Base-by-base conservation (phyloP, 2,329 filamentous ascomycete genomes). In the Hymenoscyphus fraxineus region DNA sequence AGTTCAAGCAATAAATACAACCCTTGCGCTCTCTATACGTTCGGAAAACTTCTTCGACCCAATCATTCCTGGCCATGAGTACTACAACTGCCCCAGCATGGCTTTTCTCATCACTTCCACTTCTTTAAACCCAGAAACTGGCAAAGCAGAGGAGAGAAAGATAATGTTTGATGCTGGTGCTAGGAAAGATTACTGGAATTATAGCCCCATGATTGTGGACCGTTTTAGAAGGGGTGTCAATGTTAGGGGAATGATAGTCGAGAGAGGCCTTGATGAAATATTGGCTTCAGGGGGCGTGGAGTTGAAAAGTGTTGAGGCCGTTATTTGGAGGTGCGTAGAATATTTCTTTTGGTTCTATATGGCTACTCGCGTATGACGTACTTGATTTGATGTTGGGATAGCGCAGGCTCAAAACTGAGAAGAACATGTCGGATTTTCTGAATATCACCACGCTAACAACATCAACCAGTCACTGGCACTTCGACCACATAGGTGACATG, bases 401-500 rank as follows among this genome's bases (percentile, higher is more conserved):
- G 27, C 27, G 2, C 27, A 27, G 35, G 2, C 35, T 35, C 35
- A 35, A 10, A 35, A 9, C 35, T 35, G 9, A 10, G 9, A 35
- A 35, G 35, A 35, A 35, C 35, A 35, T 35, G 35, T 35, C 35
- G 9, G 35, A 10, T 35, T 6, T 35, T 35, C 35, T 35, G 35
- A 35, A 7, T 6, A 35, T 5, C 35, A 35, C 6, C 35, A 10
- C 35, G 9, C 35, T 35, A 10, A 35, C 4, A n/a, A n/a, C 40
- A n/a, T 16, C 13, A 2, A 15, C 15, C 15, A 79, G 79, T 62
- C 81, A 83, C 65, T 80, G 77, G 73, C 78, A 81, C 65, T 80
- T 77, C 71, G 83, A 85, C 67, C 83, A 85, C 63, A 80, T 78
- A 3, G 84, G 83, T 0, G 79, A 84, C 63, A 76, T 78, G 0